Conservation (phyloP, 192 early-diverging fungal genomes). For the Spinellus fusiger region DNA sequence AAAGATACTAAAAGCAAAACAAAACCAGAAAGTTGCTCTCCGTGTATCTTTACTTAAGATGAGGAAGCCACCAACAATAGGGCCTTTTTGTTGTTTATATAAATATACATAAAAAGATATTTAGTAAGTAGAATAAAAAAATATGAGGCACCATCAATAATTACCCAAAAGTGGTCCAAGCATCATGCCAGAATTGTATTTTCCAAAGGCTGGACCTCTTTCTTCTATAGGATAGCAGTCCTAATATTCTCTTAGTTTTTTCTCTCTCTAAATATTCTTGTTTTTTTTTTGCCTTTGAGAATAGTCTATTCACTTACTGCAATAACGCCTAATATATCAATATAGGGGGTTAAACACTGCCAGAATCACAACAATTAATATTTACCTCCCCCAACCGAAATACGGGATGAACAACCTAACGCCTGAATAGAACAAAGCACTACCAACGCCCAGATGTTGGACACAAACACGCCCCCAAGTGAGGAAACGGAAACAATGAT, state of each 20-base stretch:
- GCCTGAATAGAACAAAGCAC: constrained; percentile 33
- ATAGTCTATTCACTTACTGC: constrained; percentile 12
- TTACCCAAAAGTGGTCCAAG: constrained; percentile 22
- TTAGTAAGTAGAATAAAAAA: background rate
- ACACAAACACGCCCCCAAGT: constrained; percentile 29
- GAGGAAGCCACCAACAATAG: constrained; percentile 43
- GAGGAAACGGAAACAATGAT: constrained; percentile 32
- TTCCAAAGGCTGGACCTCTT: constrained; percentile 29
- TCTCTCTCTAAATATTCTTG: background rate
- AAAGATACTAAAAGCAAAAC: constrained; percentile 25
- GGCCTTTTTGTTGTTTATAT: too few species aligned
- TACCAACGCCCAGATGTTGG: constrained; percentile 23
- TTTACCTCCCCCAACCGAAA: constrained; percentile 31
- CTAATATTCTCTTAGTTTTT: constrained; percentile 11
- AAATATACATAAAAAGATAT: too few species aligned
- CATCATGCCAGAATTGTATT: constrained; percentile 25
- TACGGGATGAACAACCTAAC: constrained; percentile 30
- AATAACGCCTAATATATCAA: constrained; percentile 6
- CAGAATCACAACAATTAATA: too few species aligned
- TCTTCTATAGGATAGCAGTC: constrained; percentile 23
- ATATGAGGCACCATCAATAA: background rate
- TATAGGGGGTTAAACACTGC: background rate
- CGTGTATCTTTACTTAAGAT: constrained; percentile 31
- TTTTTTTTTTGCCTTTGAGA: background rate
- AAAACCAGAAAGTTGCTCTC: constrained; percentile 44